Evolutionary conservation across 192 early-diverging fungal genomes (phyloP).

Genomic region (Coemansia sp.): DNA sequence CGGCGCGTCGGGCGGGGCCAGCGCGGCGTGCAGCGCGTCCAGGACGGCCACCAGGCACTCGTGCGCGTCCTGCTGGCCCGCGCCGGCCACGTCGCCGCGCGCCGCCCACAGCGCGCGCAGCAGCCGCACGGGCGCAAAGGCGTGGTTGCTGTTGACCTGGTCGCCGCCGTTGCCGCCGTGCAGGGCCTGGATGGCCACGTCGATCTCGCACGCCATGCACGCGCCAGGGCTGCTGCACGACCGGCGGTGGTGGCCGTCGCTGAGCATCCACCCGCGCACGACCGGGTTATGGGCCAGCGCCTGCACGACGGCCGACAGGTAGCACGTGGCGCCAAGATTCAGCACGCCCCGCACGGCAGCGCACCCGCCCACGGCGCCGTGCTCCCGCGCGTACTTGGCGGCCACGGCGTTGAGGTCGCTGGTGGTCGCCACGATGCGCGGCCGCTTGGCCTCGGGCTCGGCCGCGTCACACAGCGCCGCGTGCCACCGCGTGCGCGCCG

Average conservation of each 20-base stretch:
- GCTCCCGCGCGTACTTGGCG: slow-evolving; percentile 46
- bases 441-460: slow-evolving; percentile 38
- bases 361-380: slow-evolving; percentile 39
- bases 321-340: slow-evolving; percentile 96
- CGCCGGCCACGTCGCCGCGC: slow-evolving; percentile 85
- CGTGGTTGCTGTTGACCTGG: slow-evolving; percentile 24
- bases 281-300: slow-evolving; percentile 91
- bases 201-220: slow-evolving; percentile 96
- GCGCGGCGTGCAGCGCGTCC: slow-evolving; percentile 80
- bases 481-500: slow-evolving; percentile 33
- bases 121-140: slow-evolving; percentile 84
- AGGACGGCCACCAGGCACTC: slow-evolving; percentile 94
- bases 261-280: slow-evolving; percentile 87
- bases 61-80: slow-evolving; percentile 96
- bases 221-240: slow-evolving; percentile 6
- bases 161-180: slow-evolving; percentile 17
- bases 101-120: slow-evolving; percentile 91
- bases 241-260: slow-evolving; percentile 79
- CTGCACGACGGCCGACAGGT: slow-evolving; percentile 94
- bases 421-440: slow-evolving; percentile 37
- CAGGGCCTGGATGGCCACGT: slow-evolving; percentile 78
- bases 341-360: slow-evolving; percentile 82
- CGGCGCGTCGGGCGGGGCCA: slow-evolving; percentile 41
- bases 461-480: slow-evolving; percentile 45
- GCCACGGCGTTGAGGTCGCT: slow-evolving; percentile 36